Evolutionary conservation across 768 basidiomycete species (phyloP), one percentile per base, ranked within the genome.

Genomic region (Phaeolepiota aurea): DNA sequence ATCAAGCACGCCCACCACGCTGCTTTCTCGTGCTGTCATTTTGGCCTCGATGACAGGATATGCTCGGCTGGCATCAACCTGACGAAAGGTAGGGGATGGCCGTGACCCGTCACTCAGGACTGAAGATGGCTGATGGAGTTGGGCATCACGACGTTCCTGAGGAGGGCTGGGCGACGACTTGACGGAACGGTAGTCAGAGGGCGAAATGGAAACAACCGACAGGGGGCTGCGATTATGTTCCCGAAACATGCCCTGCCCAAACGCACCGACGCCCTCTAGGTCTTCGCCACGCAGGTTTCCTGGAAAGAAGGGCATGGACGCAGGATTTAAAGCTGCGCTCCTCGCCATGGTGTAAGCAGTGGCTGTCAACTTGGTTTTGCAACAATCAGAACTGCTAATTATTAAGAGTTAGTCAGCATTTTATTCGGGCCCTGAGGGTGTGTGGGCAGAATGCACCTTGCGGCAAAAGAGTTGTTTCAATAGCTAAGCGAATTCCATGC

Each of bases 301-400:
- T 46, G 87, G 87, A 58, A 87, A 87, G 73, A 89, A 89, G 38
- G 87, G 87, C 57, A 79, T 79, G 44, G 86, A 89, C 46, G 84
- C 71, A 48, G 87, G 85, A 61, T 88, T 87, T 52, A 88, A 66
- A 44, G 82, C 72, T 53, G 76, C 80, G 53, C 78, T 84, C 72
- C 77, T 79, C 47, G 82, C 79, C 80, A 87, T 84, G 56, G 62
- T 65, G 55, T 48, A 48, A 48, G 49, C 44, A 47, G 55, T 46
- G 47, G 48, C 48, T 50, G 55, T 54, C 56, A 60, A 50, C 59
- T 57, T 60, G 55, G 54, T 46, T 53, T 54, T 49, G 51, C 55
- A 63, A 59, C 25, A 28, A 28, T 28, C 25, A 28, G n/a, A n/a
- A 28, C 25, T 28, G n/a, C 25, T 28, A 28, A 28, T 28, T 28